Base-by-base conservation (phyloP, 768 basidiomycete genomes). In the Mycena chlorophos region DNA sequence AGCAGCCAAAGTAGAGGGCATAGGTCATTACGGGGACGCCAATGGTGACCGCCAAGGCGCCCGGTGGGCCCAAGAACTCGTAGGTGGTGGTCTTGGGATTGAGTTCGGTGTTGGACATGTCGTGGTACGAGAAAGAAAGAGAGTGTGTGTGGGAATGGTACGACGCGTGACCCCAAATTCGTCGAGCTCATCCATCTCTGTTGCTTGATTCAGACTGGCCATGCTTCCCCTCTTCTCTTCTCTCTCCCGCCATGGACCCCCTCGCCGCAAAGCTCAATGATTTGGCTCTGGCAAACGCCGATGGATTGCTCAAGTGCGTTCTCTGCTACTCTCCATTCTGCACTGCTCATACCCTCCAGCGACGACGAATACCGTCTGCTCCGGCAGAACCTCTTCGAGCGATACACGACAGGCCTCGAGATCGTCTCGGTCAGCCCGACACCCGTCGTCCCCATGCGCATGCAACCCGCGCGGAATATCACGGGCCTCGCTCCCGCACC, bases 21-120 rank as follows among this genome's bases (percentile, higher is more conserved):
- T 95, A 94, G 13, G 84, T 78, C 63, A 84, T 70, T 64, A 81
- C 64, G 4, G 94, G 92, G 12, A 93, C 88, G 14, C 80, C 80
- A 38, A 91, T 49, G 2, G 85, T 82, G 62, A 95, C 79, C 55
- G 84, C 74, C 45, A 87, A 64, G 0, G 93, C 89, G 3, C 92
- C 92, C 3, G 80, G 82, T 3, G 91, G 91, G 0, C 92, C 92
- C 42, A 90, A 68, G 66, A 95, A 95, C 66, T 95, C 93, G 70
- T 88, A 94, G 39, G 75, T 68, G 0, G 75, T 84, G 29, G 92
- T 88, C 49, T 78, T 79, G 0, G 90, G 91, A 61, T 91, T 91
- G 64, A 87, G 73, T 37, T 55, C 14, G 29, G 60, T 45, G 1
- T 49, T 51, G 19, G 57, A 52, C 56, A 58, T 58, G 39, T 26